Evolutionary conservation across 1,284 basidiomycete species (phyloP).

Genomic region (Sporisorium exsertum): DNA sequence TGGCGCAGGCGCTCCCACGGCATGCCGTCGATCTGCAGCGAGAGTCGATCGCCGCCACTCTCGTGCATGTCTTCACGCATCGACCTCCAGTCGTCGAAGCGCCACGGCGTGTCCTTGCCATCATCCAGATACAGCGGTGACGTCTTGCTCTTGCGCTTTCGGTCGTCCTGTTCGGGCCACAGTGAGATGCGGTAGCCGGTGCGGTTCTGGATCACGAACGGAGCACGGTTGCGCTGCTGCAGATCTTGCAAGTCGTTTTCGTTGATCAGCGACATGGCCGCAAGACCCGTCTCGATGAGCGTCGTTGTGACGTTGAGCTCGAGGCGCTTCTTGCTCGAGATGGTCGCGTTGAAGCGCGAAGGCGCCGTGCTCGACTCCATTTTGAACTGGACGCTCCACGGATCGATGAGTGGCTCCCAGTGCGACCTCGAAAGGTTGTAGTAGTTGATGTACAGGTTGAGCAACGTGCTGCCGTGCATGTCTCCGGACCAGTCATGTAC

Average conservation of each 20-base stretch:
- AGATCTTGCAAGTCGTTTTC: slow-evolving; percentile 72
- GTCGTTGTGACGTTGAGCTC: slow-evolving; percentile 94
- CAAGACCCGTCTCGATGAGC: slow-evolving; percentile 86
- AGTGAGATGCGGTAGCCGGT: slow-evolving; percentile 77
- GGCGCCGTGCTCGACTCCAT: slow-evolving; percentile 69
- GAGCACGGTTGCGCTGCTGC: slow-evolving; percentile 79
- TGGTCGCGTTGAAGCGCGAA: slow-evolving; percentile 74
- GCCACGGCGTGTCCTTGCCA: slow-evolving; percentile 88
- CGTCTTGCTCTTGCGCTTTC: slow-evolving; percentile 63
- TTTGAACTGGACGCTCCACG: slow-evolving; percentile 85
- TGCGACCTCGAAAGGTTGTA: slow-evolving; percentile 98
- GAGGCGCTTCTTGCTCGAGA: slow-evolving; percentile 84
- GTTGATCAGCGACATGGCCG: slow-evolving; percentile 79
- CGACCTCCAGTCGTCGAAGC: slow-evolving; percentile 95
- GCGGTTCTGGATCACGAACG: slow-evolving; percentile 90
- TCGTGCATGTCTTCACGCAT: slow-evolving; percentile 78
- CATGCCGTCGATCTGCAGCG: slow-evolving; percentile 81
- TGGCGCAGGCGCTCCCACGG: slow-evolving; percentile 90
- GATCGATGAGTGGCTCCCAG: slow-evolving; percentile 99
- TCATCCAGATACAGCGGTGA: slow-evolving; percentile 73
- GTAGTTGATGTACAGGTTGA: slow-evolving; percentile 85
- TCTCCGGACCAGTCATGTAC: slow-evolving; percentile 94
- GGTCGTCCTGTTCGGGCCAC: slow-evolving; percentile 73
- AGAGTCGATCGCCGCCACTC: slow-evolving; percentile 58
- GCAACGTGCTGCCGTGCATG: slow-evolving; percentile 72